Evolutionary conservation across 2,329 filamentous ascomycete species (phyloP).

Genomic region (Colletotrichum sp.): DNA sequence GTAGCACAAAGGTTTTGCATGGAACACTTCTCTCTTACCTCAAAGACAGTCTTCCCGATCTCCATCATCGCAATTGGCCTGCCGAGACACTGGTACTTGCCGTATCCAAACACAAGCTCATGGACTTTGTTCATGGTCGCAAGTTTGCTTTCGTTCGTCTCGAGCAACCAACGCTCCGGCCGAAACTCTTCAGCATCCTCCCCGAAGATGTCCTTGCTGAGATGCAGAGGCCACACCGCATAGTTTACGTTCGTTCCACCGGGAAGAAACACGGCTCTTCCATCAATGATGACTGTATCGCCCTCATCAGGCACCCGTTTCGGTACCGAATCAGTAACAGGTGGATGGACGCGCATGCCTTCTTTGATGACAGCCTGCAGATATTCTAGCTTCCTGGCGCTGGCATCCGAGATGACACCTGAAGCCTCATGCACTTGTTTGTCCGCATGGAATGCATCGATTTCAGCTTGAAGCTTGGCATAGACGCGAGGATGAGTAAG

Average conservation of each 20-base stretch:
- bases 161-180: slow-evolving; percentile 64
- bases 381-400: slow-evolving; percentile 55
- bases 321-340: slow-evolving; percentile 39
- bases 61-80: slow-evolving; percentile 53
- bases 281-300: slow-evolving; percentile 25
- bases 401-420: slow-evolving; percentile 39
- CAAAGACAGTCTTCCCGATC: slow-evolving; percentile 50
- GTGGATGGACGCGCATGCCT: slow-evolving; percentile 60
- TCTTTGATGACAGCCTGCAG: slow-evolving; percentile 64
- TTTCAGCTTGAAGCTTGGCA: slow-evolving; percentile 50
- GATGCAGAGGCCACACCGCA: slow-evolving; percentile 46
- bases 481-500: slow-evolving; percentile 53
- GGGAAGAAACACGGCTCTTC: slow-evolving; percentile 31
- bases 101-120: slow-evolving; percentile 50
- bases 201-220: slow-evolving; percentile 60
- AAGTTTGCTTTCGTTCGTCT: slow-evolving; percentile 30
- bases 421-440: slow-evolving; percentile 11
- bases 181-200: slow-evolving; percentile 57
- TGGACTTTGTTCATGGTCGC: slow-evolving; percentile 39
- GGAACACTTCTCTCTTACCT: slow-evolving; percentile 39
- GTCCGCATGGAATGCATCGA: slow-evolving; percentile 36
- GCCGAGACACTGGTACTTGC: slow-evolving; percentile 49
- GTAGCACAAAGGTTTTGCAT: fast-evolving
- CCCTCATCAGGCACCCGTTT: slow-evolving; percentile 40
- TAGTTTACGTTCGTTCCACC: slow-evolving; percentile 24